Evolutionary conservation across 2,329 filamentous ascomycete species (phyloP), one percentile per base, ranked within the genome.

Genomic region (Colletotrichum sidae): DNA sequence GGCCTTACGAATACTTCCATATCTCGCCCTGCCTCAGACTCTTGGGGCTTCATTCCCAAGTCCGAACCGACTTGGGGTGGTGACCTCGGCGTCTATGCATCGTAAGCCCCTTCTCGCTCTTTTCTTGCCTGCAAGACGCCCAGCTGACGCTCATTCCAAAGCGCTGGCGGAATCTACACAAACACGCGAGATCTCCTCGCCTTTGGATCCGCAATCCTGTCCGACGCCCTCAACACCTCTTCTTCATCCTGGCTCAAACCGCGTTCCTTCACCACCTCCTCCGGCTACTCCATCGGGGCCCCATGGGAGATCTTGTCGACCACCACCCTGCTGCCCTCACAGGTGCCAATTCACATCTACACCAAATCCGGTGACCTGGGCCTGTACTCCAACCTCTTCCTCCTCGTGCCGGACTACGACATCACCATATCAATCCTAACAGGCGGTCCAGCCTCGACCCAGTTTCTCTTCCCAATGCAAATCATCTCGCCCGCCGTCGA

Each of bases 201-300:
- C 3, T 75, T 84, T 12, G 78, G 77, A 9, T 70, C 76, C 11
- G 78, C 79, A 3, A 81, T 85, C 39, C 74, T 83, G 4, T 75
- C 70, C 25, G 74, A 79, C 67, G 74, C 76, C 8, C 73, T 84
- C 11, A 74, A 83, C 4, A 69, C 70, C 10, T 65, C 77, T 46
- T 82, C 83, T 1, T 72, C 78, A 3, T 71, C 73, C n/a, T 85
- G 82, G 83, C 74, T 85, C 67, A 82, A 84, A 67, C 82, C 79
- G 3, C 71, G 72, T 4, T 70, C 74, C n/a, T 75, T 76, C 69
- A 83, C 80, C 4, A 77, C 76, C 1, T 77, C 74, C 2, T 71
- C 72, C 55, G 76, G 75, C 4, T 74, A 76, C 55, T 77, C 76
- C 3, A 66, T 79, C n/a, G 77, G 77, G 17, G 74, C 71, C 3